phyloP scores from a whole-genome alignment of 148 eudicot species.

The Hydrangea macrophylla region DNA sequence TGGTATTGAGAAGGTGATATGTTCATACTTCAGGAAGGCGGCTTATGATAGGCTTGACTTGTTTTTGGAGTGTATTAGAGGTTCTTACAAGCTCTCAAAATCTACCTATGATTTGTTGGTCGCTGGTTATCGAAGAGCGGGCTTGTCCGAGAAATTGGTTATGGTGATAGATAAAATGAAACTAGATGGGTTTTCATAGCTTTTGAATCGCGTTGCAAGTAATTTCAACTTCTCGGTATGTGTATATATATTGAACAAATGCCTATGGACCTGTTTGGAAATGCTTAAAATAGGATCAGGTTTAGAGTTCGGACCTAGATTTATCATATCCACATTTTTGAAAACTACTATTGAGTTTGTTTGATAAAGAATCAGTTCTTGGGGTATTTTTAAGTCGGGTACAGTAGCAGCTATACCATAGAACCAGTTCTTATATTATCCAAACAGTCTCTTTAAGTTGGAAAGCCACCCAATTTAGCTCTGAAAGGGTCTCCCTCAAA shows the following conservation, averaged over 20 bases:
- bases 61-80: slow-evolving; percentile 38
- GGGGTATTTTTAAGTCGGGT: neutral
- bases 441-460: too few species aligned
- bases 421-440: too few species aligned
- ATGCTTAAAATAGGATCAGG: too few species aligned
- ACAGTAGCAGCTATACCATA: neutral
- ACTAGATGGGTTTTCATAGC: slow-evolving; percentile 13
- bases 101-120: slow-evolving; percentile 39
- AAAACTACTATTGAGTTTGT: neutral
- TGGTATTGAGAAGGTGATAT: slow-evolving; percentile 35
- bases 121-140: slow-evolving; percentile 42
- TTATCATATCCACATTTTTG: neutral
- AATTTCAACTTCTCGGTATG: slow-evolving; percentile 5
- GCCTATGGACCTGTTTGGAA: neutral
- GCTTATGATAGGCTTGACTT: slow-evolving; percentile 50
- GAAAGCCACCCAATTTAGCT: too few species aligned
- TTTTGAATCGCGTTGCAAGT: neutral
- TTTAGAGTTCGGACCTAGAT: too few species aligned
- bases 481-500: neutral
- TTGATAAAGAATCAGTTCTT: neutral
- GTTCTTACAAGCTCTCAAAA: slow-evolving; percentile 31
- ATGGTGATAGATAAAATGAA: slow-evolving; percentile 26
- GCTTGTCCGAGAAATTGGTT: slow-evolving; percentile 29
- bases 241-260: neutral
- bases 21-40: slow-evolving; percentile 39